Evolutionary conservation across 345 rosid species (phyloP).

Genomic region (Eucalyptus cloeziana): DNA sequence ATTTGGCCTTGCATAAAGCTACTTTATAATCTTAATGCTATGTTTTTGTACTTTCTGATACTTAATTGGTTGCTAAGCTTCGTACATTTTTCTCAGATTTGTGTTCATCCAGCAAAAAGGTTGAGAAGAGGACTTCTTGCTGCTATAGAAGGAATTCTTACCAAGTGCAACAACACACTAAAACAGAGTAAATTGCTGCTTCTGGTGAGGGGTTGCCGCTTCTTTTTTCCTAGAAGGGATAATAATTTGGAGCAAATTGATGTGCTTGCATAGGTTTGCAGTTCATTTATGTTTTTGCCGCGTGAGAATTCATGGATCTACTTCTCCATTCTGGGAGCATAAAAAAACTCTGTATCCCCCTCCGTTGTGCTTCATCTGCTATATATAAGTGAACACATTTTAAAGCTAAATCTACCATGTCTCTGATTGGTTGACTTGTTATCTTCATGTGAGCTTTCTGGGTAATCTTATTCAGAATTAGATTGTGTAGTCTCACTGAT

Average conservation of each 20-base stretch:
- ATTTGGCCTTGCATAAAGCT: not conserved
- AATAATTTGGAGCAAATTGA: not conserved
- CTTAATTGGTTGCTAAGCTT: not conserved
- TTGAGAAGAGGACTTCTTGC: slow-evolving; percentile 60
- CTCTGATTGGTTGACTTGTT: not conserved
- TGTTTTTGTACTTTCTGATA: not conserved
- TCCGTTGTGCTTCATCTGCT: not conserved
- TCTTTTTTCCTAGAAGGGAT: not conserved
- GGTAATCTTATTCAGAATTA: not conserved
- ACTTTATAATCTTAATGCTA: not conserved
- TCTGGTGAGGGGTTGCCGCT: slow-evolving; percentile 39
- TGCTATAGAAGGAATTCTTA: slow-evolving; percentile 57
- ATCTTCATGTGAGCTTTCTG: not conserved
- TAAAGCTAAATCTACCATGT: not conserved
- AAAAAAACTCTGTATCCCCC: not conserved
- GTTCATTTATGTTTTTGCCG: not conserved
- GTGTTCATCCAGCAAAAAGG: slow-evolving; percentile 61
- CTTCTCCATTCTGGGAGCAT: not conserved
- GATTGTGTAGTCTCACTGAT: not conserved
- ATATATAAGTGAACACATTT: not conserved
- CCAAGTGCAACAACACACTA: slow-evolving; percentile 48
- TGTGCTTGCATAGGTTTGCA: not conserved
- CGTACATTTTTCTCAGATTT: slow-evolving; percentile 41
- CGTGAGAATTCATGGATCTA: not conserved
- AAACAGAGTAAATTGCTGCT: slow-evolving; percentile 63